Conservation (phyloP, 148 eudicot species). For the Chenopodium album region DNA sequence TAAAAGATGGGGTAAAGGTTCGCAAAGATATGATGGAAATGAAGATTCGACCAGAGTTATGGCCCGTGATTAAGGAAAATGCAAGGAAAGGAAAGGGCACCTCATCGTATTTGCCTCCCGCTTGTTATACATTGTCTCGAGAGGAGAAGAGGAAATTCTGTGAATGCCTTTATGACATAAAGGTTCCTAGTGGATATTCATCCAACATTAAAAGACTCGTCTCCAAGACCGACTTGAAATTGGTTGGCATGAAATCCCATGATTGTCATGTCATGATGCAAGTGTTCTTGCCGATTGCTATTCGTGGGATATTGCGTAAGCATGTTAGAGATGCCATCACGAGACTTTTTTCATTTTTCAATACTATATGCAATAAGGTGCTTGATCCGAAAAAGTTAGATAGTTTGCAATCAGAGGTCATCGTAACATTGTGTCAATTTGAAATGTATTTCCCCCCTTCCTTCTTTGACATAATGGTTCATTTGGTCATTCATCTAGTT, state of each 20-base stretch:
- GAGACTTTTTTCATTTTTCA: not conserved
- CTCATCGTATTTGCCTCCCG: not conserved
- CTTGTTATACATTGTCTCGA: not conserved
- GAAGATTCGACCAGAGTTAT: not conserved
- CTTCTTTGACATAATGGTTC: not conserved
- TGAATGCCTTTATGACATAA: not conserved
- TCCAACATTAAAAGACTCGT: not conserved
- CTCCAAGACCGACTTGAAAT: not conserved
- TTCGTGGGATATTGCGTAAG: not conserved
- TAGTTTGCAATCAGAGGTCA: not conserved
- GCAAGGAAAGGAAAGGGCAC: not conserved
- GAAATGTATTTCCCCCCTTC: not conserved
- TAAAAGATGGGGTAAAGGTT: not conserved
- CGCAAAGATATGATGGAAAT: not conserved
- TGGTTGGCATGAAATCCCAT: not conserved
- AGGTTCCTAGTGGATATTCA: not conserved
- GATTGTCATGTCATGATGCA: not conserved
- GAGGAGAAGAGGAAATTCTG: not conserved
- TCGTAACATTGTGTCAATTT: not conserved
- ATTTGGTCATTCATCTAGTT: not conserved
- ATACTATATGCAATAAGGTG: not conserved
- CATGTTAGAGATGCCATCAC: too few species aligned
- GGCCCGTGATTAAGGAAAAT: not conserved
- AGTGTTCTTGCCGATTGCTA: not conserved
- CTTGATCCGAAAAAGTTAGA: not conserved